Conservation (phyloP, 1,139 yeast species). For the Yamadazyma dendronema region DNA sequence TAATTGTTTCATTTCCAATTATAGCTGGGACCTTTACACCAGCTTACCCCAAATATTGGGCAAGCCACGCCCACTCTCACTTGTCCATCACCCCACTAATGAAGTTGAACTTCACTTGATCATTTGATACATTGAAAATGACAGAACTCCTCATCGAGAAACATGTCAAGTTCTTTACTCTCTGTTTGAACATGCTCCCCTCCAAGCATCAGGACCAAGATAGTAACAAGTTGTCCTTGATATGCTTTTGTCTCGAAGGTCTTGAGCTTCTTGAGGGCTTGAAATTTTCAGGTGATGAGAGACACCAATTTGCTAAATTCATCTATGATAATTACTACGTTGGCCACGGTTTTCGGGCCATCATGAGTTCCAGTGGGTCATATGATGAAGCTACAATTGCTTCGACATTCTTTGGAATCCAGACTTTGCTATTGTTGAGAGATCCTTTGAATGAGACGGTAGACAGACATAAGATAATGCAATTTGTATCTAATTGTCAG, state of each 20-base stretch:
- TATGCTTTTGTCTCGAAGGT: conserved; percentile 67
- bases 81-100: not conserved
- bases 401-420: conserved; percentile 66
- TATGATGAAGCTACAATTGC: conserved; percentile 65
- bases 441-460: conserved; percentile 38
- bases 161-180: conserved; percentile 50
- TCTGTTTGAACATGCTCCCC: conserved; percentile 53
- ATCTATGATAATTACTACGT: conserved; percentile 49
- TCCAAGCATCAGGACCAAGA: conserved; percentile 54
- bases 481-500: conserved; percentile 56
- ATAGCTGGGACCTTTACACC: no score
- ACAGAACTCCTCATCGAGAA: conserved; percentile 23
- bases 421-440: conserved; percentile 46
- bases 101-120: not conserved
- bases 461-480: conserved; percentile 46
- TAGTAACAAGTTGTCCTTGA: conserved; percentile 61
- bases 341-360: conserved; percentile 49
- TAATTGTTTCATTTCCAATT: no score
- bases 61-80: no score
- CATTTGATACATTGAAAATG: conserved; percentile 1
- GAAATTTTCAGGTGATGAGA: conserved; percentile 24
- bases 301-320: conserved; percentile 38
- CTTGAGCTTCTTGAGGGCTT: conserved; percentile 49
- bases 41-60: no score
- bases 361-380: conserved; percentile 27